phyloP scores from a whole-genome alignment of 1,139 yeast species.

The Debaryomyces sp. region DNA sequence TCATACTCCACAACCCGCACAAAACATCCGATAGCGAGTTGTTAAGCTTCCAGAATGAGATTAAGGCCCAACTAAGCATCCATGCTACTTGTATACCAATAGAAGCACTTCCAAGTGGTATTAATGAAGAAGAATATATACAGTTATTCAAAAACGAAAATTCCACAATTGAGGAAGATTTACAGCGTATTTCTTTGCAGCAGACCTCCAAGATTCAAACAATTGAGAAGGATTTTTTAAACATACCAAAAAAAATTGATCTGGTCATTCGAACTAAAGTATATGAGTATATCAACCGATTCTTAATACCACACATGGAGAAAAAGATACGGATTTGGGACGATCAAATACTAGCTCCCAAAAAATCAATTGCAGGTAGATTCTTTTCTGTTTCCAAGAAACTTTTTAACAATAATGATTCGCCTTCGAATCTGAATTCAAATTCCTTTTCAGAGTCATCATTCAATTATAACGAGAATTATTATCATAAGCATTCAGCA shows the following conservation, averaged over 20 bases:
- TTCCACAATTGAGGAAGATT: constrained; percentile 58
- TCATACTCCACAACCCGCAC: constrained; percentile 40
- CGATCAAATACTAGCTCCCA: constrained; percentile 68
- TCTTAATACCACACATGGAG: constrained; percentile 79
- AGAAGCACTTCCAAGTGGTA: constrained; percentile 6
- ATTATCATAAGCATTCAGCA: constrained; percentile 61
- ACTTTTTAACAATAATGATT: constrained; percentile 46
- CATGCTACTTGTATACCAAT: constrained; percentile 34
- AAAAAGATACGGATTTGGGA: constrained; percentile 74
- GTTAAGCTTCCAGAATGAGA: constrained; percentile 33
- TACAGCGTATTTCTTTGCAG: constrained; percentile 42
- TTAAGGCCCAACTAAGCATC: constrained; percentile 30
- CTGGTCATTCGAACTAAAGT: constrained; percentile 44
- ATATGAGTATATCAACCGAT: constrained; percentile 57
- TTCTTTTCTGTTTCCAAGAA: constrained; percentile 69
- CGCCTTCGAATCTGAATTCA: constrained; percentile 1
- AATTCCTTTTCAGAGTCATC: constrained; percentile 18
- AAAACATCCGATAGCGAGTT: constrained; percentile 25
- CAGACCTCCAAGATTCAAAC: constrained; percentile 14
- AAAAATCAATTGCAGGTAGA: constrained; percentile 73
- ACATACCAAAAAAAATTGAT: constrained; percentile 42
- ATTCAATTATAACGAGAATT: constrained; percentile 50
- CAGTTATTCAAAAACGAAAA: constrained; percentile 32
- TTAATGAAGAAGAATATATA: constrained; percentile 14
- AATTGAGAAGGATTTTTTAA: constrained; percentile 12